Evolutionary conservation across 1,284 basidiomycete genomes (phyloP), one percentile per base, ranked within the genome.

Genomic region (Trichosporon asahii): DNA sequence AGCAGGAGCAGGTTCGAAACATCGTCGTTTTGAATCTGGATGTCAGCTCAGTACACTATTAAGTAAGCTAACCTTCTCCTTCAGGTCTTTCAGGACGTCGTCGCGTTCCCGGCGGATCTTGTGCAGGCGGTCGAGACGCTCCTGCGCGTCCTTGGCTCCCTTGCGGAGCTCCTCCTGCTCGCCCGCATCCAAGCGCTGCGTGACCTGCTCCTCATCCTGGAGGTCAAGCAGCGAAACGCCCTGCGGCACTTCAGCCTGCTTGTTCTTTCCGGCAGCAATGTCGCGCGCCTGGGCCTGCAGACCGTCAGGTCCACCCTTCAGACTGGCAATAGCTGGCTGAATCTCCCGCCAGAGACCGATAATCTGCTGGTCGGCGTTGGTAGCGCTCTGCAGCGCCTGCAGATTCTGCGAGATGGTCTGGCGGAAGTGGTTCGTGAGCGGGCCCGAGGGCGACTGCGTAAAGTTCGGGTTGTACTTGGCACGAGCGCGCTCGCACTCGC

Each of bases 1-100:
- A 98, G 88, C 1, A 99, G 88, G 0, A 99, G 88, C 0, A 98
- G 86, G 79, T 97, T 94, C 0, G 95, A 98, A 9, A 99, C 96
- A 77, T 99, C 97, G 83, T 99, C 97, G 33, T 88, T 87, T 88
- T 98, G 97, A 63, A 98, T 89, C 93, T 95, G 78, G 6, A 7
- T 9, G 53, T 68, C 33, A 65, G 65, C 29, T 11, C 3, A 37
- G 27, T 11, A 14, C 14, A 27, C 27, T 23, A 18, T 29, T 15
- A 1, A 0, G 15, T 14, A 40, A 29, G 64, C 77, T 60, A 14
- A 82, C 80, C 76, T 84, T 84, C 64, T 97, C 94, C 82, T 98
- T 98, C 64, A 99, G 86, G 80, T 98, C 95, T 79, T 92, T 93
- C 64, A 99, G 85, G 0, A 95, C 90, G 72, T 95, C 92, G 23